Percentiles rank a stretch among this genome's conserved stretches.
Conservation (phyloP, 2,329 filamentous ascomycete genomes). For the Stemphylium lycopersici region DNA sequence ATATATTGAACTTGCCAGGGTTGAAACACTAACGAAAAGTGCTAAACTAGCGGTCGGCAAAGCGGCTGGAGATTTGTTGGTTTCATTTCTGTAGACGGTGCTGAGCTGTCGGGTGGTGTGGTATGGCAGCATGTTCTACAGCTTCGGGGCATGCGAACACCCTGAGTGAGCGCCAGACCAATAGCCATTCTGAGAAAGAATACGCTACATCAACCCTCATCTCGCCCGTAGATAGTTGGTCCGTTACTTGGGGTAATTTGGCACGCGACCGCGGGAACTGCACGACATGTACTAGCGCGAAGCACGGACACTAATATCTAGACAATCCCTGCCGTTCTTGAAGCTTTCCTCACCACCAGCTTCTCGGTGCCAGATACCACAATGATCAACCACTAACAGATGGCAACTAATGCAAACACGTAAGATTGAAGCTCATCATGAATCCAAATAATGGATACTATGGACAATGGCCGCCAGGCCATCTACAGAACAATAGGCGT, state of each 20-base stretch:
- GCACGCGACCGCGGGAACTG: not conserved
- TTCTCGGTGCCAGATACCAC: conserved; percentile 11
- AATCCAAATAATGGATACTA: conserved; percentile 27
- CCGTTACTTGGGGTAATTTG: not conserved
- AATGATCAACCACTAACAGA: conserved; percentile 29
- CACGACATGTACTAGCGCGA: conserved; percentile 8
- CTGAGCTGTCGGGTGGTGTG: not conserved
- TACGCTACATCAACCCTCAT: not conserved
- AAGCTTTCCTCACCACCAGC: conserved; percentile 16
- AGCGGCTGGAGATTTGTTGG: not conserved
- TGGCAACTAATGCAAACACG: conserved; percentile 15
- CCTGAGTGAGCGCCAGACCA: not conserved
- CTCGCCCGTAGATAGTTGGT: not conserved
- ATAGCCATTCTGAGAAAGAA: no score
- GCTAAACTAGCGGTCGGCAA: not conserved
- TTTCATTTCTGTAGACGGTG: not conserved
- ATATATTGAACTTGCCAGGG: not conserved
- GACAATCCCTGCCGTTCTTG: conserved; percentile 16
- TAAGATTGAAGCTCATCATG: conserved; percentile 24
- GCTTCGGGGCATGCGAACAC: not conserved
- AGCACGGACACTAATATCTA: conserved; percentile 4
- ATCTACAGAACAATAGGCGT: conserved; percentile 22
- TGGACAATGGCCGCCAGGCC: conserved; percentile 29
- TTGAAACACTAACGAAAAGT: not conserved
- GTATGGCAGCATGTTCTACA: no score